Base-by-base conservation (phyloP, 768 basidiomycete genomes). In the Termitomyces sp. region DNA sequence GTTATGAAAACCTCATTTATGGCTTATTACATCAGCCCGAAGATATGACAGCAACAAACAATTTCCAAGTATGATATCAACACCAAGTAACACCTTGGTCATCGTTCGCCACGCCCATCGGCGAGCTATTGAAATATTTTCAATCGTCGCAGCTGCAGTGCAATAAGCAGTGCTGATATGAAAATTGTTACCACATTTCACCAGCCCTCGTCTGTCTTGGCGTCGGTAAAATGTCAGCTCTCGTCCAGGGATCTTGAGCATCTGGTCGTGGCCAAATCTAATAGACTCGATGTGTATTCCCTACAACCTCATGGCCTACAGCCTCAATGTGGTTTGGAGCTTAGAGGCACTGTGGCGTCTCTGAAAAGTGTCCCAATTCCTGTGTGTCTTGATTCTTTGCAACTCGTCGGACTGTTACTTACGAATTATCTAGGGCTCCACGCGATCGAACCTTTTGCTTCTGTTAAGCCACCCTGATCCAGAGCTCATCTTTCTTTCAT, bases 381-480 rank as follows among this genome's bases (percentile, higher is more conserved):
- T 63, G 89, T 89, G 66, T 65, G 78, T 71, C 25, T 54, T 56
- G 40, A 32, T 41, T 12, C 16, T 45, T 42, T 40, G 16, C 50
- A 43, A 52, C 44, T 58, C 49, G n/a, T 55, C 59, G 25, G 40
- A 58, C 53, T 63, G 64, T 63, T 35, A 51, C 53, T 45, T 48
- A 59, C 21, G 16, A n/a, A 21, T 52, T 25, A 41, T 38, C 59
- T 29, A 66, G 72, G 74, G 72, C 54, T 73, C 73, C 42, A 59
- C 64, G 35, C 74, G 71, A 61, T 77, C 77, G 29, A 84, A 84
- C 65, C 63, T 92, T 14, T 67, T 90, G 21, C 77, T 90, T 32
- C 77, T 92, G 66, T 80, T 87, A 0, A 89, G 89, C 58, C 89
- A 91, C 63, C 90, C 90, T 1, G 82, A 89, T 34, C 87, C 90